Base-by-base conservation (phyloP, 116 monocot species). In the Trichopus zeylanicus region DNA sequence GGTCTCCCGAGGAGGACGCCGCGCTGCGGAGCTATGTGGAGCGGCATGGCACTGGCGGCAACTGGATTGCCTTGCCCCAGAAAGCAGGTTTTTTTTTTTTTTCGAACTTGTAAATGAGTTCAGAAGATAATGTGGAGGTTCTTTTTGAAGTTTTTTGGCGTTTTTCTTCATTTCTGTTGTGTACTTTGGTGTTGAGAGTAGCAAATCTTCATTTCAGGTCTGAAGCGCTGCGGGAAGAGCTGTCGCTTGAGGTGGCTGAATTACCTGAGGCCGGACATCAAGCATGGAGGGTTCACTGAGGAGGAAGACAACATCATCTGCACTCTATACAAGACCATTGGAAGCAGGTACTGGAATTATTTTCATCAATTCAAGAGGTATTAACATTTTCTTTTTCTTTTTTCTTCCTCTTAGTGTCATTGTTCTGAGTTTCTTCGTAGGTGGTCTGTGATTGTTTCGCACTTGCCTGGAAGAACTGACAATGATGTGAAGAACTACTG, bases 401-500 rank as follows among this genome's bases (percentile, higher is more conserved):
- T n/a, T n/a, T n/a, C n/a, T n/a, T n/a, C n/a, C n/a, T n/a, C n/a
- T n/a, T n/a, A n/a, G n/a, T n/a, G n/a, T n/a, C n/a, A n/a, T n/a
- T n/a, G n/a, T n/a, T n/a, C n/a, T n/a, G n/a, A n/a, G n/a, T 57
- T 18, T 29, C 6, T 5, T 6, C 4, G 26, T 25, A 85, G 84
- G 70, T 85, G 85, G 85, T 80, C 85, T 26, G 67, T 73, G 4
- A 85, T 86, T 5, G 86, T 81, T 19, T 68, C 86, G 5, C 68
- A 78, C 1, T 62, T 86, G 16, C 69, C 68, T n/a, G 75, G 81
- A 22, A 75, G 81, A 72, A 86, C 81, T 4, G 86, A 86, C 63
- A 86, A 86, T 30, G 81, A 81, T 65, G 75, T 86, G 25, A 86
- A 86, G 66, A 86, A 86, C 72, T 64, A 87, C 63, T 87, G 82